Evolutionary conservation across 2,329 filamentous ascomycete genomes (phyloP).

Genomic region (Scedosporium minutisporum): DNA sequence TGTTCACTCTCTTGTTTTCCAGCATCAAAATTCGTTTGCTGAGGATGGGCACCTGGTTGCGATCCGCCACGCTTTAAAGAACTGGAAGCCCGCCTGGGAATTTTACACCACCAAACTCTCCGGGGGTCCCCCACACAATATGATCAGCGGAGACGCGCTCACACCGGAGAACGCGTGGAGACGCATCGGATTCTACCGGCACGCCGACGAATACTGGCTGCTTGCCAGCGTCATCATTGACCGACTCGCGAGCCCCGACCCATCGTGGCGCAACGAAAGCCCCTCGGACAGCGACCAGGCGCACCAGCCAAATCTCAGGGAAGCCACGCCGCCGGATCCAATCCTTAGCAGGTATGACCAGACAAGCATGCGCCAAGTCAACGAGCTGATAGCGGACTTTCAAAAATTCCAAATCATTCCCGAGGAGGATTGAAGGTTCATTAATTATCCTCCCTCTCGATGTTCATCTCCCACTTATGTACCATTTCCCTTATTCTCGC

Average conservation of each 20-base stretch:
- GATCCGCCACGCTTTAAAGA: conserved; percentile 19
- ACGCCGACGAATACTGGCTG: conserved; percentile 25
- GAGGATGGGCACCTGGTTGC: conserved; percentile 16
- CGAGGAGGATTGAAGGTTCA: background rate
- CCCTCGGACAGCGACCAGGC: background rate
- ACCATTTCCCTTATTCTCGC: no score
- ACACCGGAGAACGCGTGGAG: conserved; percentile 20
- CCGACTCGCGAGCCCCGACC: conserved; percentile 11
- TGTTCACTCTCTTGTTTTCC: conserved; percentile 23
- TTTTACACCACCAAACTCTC: conserved; percentile 11
- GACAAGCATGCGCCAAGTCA: conserved; percentile 28
- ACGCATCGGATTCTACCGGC: conserved; percentile 22
- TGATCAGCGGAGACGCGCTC: conserved; percentile 10
- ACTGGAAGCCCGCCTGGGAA: conserved; percentile 19
- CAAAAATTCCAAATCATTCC: conserved; percentile 19
- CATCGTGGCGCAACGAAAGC: background rate
- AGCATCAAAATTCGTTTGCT: conserved; percentile 23
- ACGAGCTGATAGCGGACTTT: conserved; percentile 25
- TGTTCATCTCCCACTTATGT: no score
- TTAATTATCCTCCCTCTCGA: no score
- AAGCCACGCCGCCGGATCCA: conserved; percentile 13
- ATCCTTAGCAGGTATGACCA: conserved; percentile 26
- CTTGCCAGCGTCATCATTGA: conserved; percentile 22
- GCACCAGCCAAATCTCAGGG: background rate
- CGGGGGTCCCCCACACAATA: conserved; percentile 10